Percentiles rank a stretch among this genome's conserved stretches.
Evolutionary conservation across 202 grass and related monocot species (phyloP).

Genomic region (Setaria italica): DNA sequence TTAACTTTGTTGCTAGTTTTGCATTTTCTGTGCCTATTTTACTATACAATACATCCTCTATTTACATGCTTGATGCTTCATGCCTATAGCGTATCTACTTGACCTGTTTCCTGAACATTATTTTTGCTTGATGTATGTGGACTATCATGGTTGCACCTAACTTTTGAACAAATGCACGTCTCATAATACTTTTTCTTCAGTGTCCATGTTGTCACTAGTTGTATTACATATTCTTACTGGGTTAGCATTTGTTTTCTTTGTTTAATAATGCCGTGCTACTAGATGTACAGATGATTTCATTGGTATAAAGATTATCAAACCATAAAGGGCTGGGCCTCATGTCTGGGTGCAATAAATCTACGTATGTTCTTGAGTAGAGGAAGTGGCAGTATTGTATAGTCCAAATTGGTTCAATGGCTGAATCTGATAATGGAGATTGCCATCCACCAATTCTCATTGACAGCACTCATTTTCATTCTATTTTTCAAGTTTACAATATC

Average conservation of each 20-base stretch:
- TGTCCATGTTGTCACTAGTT: constrained; percentile 14
- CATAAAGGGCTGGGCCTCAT: background rate
- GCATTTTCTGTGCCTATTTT: background rate
- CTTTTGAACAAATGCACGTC: background rate
- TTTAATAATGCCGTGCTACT: background rate
- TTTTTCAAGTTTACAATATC: constrained; percentile 21
- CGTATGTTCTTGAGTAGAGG: constrained; percentile 18
- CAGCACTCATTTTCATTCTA: constrained; percentile 7
- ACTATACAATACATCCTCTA: background rate
- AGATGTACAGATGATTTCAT: constrained; percentile 5
- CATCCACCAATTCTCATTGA: background rate
- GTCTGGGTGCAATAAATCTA: constrained; percentile 13
- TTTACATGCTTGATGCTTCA: background rate
- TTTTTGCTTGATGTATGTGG: constrained; percentile 17
- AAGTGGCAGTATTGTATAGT: constrained; percentile 22
- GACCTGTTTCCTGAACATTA: background rate
- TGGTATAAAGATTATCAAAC: constrained; percentile 13
- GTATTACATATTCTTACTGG: background rate
- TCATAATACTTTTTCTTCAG: constrained; percentile 13
- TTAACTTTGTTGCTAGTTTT: constrained; percentile 18
- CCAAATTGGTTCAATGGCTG: constrained; percentile 21
- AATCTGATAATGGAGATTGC: constrained; percentile 7
- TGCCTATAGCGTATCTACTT: constrained; percentile 10
- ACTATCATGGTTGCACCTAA: background rate
- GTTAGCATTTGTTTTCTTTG: constrained; percentile 2